Evolutionary conservation across 768 basidiomycete genomes (phyloP).

Genomic region (Phylloporus scabripes): DNA sequence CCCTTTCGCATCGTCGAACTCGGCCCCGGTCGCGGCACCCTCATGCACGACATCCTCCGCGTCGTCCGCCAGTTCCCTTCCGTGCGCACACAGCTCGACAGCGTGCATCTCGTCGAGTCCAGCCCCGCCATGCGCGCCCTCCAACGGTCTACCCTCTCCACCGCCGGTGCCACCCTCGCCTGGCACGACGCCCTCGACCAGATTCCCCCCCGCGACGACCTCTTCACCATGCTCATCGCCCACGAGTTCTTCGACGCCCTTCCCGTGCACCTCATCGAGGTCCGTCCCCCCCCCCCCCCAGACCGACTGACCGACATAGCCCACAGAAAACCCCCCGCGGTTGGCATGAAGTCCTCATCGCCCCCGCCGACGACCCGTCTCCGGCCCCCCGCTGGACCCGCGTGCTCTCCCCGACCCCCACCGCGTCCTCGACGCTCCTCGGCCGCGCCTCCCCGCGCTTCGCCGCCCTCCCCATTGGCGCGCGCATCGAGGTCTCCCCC

Average conservation of each 20-base stretch:
- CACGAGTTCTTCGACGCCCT: conserved; percentile 98
- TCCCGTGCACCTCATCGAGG: conserved; percentile 87
- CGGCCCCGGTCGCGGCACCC: conserved; percentile 89
- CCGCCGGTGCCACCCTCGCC: conserved; percentile 36
- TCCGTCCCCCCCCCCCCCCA: conserved; percentile 25
- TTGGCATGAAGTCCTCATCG: conserved; percentile 83
- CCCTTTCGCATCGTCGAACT: conserved; percentile 78
- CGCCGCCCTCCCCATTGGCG: conserved; percentile 56
- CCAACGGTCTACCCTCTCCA: conserved; percentile 50
- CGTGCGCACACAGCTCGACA: conserved; percentile 32
- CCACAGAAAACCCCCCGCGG: conserved; percentile 67
- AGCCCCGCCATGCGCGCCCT: conserved; percentile 59
- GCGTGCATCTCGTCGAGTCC: conserved; percentile 78
- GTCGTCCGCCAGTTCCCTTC: conserved; percentile 50
- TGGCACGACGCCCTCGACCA: conserved; percentile 79
- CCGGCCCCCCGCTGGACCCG: conserved; percentile 46
- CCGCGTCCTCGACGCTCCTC: conserved; percentile 49
- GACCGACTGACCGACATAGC: background rate
- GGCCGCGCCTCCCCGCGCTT: conserved; percentile 68
- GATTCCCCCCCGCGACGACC: conserved; percentile 42
- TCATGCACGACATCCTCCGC: conserved; percentile 84
- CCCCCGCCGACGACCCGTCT: conserved; percentile 38
- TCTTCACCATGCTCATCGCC: conserved; percentile 82
- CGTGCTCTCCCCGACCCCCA: conserved; percentile 60
- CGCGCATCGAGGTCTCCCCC: conserved; percentile 77